phyloP scores from a whole-genome alignment of 2,329 filamentous ascomycete species.

The Chalaropsis ovoidea region DNA sequence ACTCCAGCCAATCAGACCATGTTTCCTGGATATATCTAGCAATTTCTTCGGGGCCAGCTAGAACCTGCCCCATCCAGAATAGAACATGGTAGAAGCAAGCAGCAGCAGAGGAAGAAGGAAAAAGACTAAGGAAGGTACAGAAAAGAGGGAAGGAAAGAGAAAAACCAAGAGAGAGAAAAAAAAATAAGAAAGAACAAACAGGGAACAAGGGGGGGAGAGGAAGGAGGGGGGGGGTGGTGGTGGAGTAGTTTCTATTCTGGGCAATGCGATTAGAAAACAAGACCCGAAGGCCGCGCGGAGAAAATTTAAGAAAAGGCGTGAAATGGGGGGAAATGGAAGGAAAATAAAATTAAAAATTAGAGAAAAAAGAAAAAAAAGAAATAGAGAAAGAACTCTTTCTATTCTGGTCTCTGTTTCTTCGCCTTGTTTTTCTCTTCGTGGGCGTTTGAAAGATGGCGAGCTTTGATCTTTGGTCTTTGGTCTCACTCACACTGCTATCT shows the following conservation, averaged over 20 bases:
- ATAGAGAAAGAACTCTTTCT: not conserved
- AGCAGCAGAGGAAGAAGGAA: not conserved
- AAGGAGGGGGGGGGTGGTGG: not conserved
- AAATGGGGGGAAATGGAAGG: not conserved
- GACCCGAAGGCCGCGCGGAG: slow-evolving; percentile 1
- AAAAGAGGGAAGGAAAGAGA: not conserved
- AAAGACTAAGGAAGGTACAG: not conserved
- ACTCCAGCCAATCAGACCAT: slow-evolving; percentile 2
- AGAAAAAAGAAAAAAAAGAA: not conserved
- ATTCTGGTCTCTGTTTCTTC: not conserved
- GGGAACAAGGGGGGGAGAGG: not conserved
- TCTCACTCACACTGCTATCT: no score
- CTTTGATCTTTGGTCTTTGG: no score
- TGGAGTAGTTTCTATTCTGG: slow-evolving; percentile 1
- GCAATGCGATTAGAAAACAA: not conserved
- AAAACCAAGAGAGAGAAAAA: not conserved
- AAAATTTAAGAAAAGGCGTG: not conserved
- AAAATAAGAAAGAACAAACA: not conserved
- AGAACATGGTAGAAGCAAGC: slow-evolving; percentile 3
- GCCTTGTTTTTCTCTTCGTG: no score
- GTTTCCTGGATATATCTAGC: not conserved
- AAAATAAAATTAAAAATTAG: no score
- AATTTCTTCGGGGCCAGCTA: not conserved
- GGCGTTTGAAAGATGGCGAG: no score
- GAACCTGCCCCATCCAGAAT: not conserved